Percentiles rank a stretch among this genome's conserved stretches.
Evolutionary conservation across 192 early-diverging fungal species (phyloP).

Genomic region (Phycomyces blakesleeanus): DNA sequence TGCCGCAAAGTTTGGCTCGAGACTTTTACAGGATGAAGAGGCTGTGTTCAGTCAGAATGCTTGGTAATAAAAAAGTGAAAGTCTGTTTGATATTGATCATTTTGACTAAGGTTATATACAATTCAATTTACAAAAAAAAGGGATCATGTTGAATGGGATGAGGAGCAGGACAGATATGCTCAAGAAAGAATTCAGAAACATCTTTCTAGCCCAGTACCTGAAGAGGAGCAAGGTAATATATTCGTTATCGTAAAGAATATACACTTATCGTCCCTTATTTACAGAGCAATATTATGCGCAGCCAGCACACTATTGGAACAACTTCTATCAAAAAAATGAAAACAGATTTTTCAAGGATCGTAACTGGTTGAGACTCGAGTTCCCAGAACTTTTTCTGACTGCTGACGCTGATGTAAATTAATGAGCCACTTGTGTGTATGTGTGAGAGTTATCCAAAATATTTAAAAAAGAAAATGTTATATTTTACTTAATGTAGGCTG

Average conservation of each 20-base stretch:
- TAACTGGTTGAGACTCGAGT: constrained; percentile 93
- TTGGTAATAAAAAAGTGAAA: constrained; percentile 68
- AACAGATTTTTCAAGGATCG: constrained; percentile 96
- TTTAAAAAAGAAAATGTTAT: neutral
- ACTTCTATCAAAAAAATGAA: constrained; percentile 79
- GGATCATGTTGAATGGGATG: constrained; percentile 92
- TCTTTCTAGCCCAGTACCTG: constrained; percentile 60
- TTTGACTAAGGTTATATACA: neutral
- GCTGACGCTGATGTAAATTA: constrained; percentile 42
- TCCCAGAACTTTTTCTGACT: constrained; percentile 75
- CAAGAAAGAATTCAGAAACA: constrained; percentile 74
- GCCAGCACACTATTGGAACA: constrained; percentile 67
- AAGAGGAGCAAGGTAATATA: constrained; percentile 47
- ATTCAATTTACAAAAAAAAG: constrained; percentile 37
- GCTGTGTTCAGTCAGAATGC: constrained; percentile 90
- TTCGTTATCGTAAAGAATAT: constrained; percentile 1
- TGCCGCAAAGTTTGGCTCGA: constrained; percentile 62
- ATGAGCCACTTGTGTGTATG: neutral
- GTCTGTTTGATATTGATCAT: neutral
- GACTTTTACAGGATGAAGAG: constrained; percentile 67
- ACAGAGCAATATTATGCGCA: constrained; percentile 43
- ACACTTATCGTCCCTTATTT: neutral
- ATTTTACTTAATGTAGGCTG: constrained; percentile 35
- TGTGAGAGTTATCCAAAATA: too few species aligned
- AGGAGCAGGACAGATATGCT: constrained; percentile 79